Evolutionary conservation across 805 yeast species (phyloP), one percentile per base, ranked within the genome.

Genomic region (Hanseniaspora occidentalis): DNA sequence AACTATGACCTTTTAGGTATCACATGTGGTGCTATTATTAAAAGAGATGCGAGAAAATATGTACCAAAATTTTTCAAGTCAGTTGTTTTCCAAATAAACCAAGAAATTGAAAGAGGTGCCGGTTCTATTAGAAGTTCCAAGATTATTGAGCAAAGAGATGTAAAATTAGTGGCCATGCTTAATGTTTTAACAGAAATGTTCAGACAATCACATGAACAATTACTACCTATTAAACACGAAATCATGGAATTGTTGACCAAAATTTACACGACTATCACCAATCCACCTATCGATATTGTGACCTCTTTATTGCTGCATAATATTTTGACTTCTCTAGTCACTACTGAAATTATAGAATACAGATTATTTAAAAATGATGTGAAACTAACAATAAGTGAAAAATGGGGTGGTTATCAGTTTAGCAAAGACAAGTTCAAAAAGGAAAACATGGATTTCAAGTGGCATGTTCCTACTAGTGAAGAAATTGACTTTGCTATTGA

Each of bases 371-470:
- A 73, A 37, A 71, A 75, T 31, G 66, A 52, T 8, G 69, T 69
- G 47, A 45, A 39, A 0, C 42, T 56, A 4, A 45, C 50, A 6
- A 42, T 45, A 17, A 75, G 69, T 38, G 66, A 66, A 18, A 70
- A 78, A 43, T 83, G 94, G 94, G 94, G 94, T 36, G 85, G 76
- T 0, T 69, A 73, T 43, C 85, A 79, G 48, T 74, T 77, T 48
- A 73, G 70, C 45, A 58, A 65, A 0, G 50, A 57, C 16, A 65
- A 84, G 45, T 75, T 78, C 40, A 53, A 65, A 1, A 42, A 51
- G 10, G 70, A 69, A 11, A 70, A 72, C 45, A 55, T 82, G 25
- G 50, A 66, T 1, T 77, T 85, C 47, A 62, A 67, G 1, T 89
- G 98, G 98, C 84, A 78, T 50, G 55, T 68, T 1, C 96, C 97